Conservation (phyloP, 257 asterid species). For the Fraxinus cuspidata region DNA sequence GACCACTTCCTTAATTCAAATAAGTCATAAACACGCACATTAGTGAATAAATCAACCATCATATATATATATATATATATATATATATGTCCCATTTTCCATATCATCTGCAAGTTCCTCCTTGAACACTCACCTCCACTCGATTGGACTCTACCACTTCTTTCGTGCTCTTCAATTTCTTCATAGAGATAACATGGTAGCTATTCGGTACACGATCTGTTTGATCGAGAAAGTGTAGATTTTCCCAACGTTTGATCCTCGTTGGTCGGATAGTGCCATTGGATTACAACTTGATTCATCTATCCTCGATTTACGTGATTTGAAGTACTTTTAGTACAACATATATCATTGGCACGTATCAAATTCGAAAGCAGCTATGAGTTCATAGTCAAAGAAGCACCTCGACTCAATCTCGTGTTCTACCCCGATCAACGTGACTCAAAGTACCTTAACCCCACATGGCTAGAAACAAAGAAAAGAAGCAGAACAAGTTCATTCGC, state of each 20-base stretch:
- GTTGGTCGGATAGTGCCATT: too few relatives aligned
- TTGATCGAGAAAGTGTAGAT: not conserved
- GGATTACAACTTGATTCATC: too few relatives aligned
- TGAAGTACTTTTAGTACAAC: not conserved
- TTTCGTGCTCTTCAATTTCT: not conserved
- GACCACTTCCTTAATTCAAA: constrained; percentile 24
- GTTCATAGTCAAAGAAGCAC: not conserved
- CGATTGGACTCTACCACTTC: not conserved
- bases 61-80: not conserved
- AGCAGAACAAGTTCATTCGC: constrained; percentile 12
- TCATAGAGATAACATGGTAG: too few relatives aligned
- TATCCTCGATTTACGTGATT: not conserved
- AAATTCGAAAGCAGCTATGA: not conserved
- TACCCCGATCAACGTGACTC: not conserved
- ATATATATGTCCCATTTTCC: not conserved
- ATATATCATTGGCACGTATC: not conserved
- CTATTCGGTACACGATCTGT: too few relatives aligned
- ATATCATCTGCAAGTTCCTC: not conserved
- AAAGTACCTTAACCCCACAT: not conserved
- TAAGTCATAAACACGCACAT: constrained; percentile 22
- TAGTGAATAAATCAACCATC: constrained; percentile 22
- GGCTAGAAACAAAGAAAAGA: not conserved
- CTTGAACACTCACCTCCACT: not conserved
- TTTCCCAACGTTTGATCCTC: not conserved
- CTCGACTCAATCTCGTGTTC: not conserved